These are phyloP conservation scores for Nigrospora osmanthi DNA, from an alignment of 2,329 filamentous ascomycete species.

Conservation along the genomic window DNA sequence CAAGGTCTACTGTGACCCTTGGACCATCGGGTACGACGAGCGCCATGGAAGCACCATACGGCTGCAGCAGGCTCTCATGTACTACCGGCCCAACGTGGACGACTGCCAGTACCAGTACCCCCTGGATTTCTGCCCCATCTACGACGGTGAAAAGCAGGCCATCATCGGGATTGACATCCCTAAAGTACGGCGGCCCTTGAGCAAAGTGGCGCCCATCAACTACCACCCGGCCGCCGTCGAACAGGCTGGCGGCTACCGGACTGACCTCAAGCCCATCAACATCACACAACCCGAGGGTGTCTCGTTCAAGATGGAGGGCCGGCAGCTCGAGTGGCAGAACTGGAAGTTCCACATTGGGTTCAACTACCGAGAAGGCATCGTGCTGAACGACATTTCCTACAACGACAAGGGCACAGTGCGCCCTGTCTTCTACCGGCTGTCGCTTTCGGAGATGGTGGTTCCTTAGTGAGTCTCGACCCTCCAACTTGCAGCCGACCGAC, in stretches of 20 bases:
- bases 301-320: constrained; percentile 70
- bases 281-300: constrained; percentile 86
- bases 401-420: constrained; percentile 74
- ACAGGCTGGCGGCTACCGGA: constrained; percentile 66
- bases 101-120: constrained; percentile 88
- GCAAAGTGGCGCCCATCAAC: constrained; percentile 64
- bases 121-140: constrained; percentile 90
- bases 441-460: constrained; percentile 88
- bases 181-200: constrained; percentile 66
- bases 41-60: constrained; percentile 72
- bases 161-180: constrained; percentile 83
- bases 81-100: constrained; percentile 79
- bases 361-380: constrained; percentile 88
- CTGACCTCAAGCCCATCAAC: constrained; percentile 76
- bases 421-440: constrained; percentile 82
- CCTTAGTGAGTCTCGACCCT: constrained; percentile 51
- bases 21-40: constrained; percentile 93
- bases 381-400: constrained; percentile 83
- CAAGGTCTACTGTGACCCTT: constrained; percentile 93
- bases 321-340: constrained; percentile 81
- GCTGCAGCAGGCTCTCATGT: constrained; percentile 91
- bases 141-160: constrained; percentile 68
- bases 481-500: not conserved
- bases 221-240: constrained; percentile 71
- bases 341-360: constrained; percentile 92